Conservation (phyloP, 257 asterid genomes). For the Hygrophila difformis region DNA sequence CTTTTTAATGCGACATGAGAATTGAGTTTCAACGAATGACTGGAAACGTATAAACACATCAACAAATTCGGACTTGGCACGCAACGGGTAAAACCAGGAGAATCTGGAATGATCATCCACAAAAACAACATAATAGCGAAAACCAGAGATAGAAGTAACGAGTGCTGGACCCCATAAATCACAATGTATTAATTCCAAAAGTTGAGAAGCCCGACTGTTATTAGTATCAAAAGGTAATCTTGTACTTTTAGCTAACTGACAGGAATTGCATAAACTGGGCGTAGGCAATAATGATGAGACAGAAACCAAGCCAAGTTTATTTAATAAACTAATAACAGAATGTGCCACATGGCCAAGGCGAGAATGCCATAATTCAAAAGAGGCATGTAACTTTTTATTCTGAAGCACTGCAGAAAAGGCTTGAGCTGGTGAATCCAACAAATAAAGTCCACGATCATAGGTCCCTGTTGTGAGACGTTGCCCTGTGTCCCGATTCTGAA, state of each 20-base stretch:
- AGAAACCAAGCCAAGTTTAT: background rate
- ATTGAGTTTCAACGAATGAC: no score
- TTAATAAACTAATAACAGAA: background rate
- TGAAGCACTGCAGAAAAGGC: background rate
- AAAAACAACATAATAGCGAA: background rate
- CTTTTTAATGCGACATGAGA: no score
- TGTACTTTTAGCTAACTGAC: conserved; percentile 1
- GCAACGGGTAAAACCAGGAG: no score
- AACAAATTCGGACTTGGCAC: no score
- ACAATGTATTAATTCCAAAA: conserved; percentile 3
- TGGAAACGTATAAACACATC: no score
- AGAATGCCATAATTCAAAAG: conserved; percentile 2
- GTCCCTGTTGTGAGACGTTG: background rate
- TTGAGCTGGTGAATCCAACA: background rate
- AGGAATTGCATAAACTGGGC: background rate
- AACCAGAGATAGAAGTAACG: background rate
- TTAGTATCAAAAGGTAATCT: background rate
- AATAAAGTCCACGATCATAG: background rate
- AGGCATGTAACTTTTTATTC: background rate
- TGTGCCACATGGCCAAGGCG: background rate
- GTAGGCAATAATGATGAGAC: background rate
- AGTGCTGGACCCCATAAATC: conserved; percentile 7
- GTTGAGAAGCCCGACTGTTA: background rate
- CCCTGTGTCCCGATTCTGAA: conserved; percentile 1
- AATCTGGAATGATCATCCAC: conserved; percentile 5